These are phyloP conservation scores for Lathyrus aphaca DNA, from an alignment of 306 rosid species.

Conservation along the genomic window DNA sequence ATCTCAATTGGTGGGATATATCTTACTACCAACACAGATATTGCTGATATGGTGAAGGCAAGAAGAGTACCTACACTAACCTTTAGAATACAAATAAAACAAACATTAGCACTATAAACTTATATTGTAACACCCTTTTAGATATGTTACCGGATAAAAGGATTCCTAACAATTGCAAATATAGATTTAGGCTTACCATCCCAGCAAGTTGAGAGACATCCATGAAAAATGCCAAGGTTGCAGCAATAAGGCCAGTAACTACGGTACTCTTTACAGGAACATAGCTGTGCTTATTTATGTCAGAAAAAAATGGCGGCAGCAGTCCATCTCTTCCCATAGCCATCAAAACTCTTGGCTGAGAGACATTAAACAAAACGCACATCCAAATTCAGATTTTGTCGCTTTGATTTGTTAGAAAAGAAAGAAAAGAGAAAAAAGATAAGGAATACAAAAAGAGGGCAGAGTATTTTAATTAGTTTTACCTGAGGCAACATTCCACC, in stretches of 20 bases:
- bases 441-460: too few relatives aligned
- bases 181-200: slow-evolving; percentile 65
- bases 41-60: slow-evolving; percentile 80
- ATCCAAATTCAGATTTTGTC: background rate
- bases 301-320: slow-evolving; percentile 53
- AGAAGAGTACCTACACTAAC: slow-evolving; percentile 94
- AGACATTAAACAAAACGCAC: slow-evolving; percentile 21
- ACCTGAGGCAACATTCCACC: slow-evolving; percentile 93
- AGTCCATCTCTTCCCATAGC: slow-evolving; percentile 60
- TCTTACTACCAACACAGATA: slow-evolving; percentile 81
- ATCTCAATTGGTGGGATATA: slow-evolving; percentile 85
- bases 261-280: slow-evolving; percentile 59
- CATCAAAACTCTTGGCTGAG: slow-evolving; percentile 58
- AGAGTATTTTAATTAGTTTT: slow-evolving; percentile 21
- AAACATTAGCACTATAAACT: slow-evolving; percentile 23
- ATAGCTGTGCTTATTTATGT: slow-evolving; percentile 42
- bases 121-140: too few relatives aligned
- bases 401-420: too few relatives aligned
- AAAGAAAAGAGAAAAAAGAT: too few relatives aligned
- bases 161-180: background rate
- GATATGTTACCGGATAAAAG: too few relatives aligned
- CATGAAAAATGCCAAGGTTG: slow-evolving; percentile 75
- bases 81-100: slow-evolving; percentile 48
- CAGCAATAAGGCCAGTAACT: slow-evolving; percentile 76
- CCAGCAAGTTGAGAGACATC: slow-evolving; percentile 89